phyloP scores from a whole-genome alignment of 75 land plant genomes.

The Pinus tabuliformis region DNA sequence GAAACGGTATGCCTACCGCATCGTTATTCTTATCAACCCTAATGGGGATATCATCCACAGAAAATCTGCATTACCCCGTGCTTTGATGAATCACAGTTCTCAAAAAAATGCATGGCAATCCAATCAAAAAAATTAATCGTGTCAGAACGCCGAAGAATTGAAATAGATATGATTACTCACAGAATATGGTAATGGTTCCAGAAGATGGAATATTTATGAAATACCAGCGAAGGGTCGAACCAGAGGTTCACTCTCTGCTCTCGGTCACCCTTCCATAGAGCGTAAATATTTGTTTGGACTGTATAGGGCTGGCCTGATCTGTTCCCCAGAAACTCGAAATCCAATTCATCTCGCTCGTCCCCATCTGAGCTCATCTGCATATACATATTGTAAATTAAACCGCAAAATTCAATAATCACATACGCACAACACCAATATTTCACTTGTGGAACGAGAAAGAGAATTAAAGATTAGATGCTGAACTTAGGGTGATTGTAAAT shows the following conservation, averaged over 20 bases:
- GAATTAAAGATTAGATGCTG: too few relatives aligned
- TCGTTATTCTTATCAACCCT: not conserved
- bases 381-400: too few relatives aligned
- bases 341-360: slow-evolving; percentile 16
- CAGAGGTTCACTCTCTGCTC: slow-evolving; percentile 83
- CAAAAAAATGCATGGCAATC: too few relatives aligned
- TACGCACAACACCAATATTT: too few relatives aligned
- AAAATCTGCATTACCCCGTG: not conserved
- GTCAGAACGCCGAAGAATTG: too few relatives aligned
- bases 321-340: slow-evolving; percentile 41
- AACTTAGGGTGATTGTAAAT: too few relatives aligned
- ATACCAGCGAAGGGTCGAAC: slow-evolving; percentile 84
- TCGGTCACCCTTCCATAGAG: slow-evolving; percentile 45
- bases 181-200: slow-evolving; percentile 71
- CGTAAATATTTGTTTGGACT: slow-evolving; percentile 2
- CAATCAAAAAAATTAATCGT: too few relatives aligned
- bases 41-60: not conserved
- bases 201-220: slow-evolving; percentile 72
- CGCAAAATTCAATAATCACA: too few relatives aligned
- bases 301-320: slow-evolving; percentile 23
- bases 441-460: too few relatives aligned
- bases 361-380: not conserved
- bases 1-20: slow-evolving; percentile 20
- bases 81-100: too few relatives aligned
- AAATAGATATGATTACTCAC: slow-evolving; percentile 28